A percentile compares a stretch with the other conserved stretches of the same genome.
Evolutionary conservation across 139 green algal species (phyloP).

Genomic region (Astrephomene gubernaculifera): DNA sequence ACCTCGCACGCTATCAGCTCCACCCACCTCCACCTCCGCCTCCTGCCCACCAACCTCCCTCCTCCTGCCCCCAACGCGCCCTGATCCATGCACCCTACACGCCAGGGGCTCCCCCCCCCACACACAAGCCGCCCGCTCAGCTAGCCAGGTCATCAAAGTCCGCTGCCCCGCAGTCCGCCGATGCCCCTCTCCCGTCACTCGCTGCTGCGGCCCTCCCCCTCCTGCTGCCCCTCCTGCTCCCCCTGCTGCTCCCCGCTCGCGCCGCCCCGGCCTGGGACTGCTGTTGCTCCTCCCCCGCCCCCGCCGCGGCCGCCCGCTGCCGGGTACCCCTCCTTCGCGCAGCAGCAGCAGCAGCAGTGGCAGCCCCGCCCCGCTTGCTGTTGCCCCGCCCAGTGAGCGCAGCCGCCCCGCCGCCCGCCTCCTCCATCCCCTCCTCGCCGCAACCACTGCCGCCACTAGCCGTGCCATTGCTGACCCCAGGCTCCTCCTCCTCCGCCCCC

Average conservation of each 20-base stretch:
- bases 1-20: too few relatives aligned
- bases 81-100: too few relatives aligned
- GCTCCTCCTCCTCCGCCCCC: neutral
- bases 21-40: too few relatives aligned
- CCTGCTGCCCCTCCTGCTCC: neutral
- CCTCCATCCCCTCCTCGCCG: neutral
- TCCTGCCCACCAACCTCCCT: too few relatives aligned
- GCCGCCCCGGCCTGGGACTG: neutral
- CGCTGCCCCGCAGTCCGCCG: neutral
- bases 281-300: neutral
- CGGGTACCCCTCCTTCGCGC: too few relatives aligned
- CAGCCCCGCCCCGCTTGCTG: neutral
- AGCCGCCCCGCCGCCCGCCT: neutral
- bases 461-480: neutral
- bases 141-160: constrained; percentile 7
- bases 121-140: neutral
- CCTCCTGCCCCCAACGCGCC: too few relatives aligned
- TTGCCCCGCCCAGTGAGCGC: neutral
- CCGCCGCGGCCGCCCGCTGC: too few relatives aligned
- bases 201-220: neutral
- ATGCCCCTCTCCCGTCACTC: neutral
- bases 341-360: neutral
- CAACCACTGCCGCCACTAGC: neutral
- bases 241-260: neutral
- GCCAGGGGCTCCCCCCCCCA: too few relatives aligned